Evolutionary conservation across 164 flowering plant genomes (phyloP).

Genomic region (Stephania japonica): DNA sequence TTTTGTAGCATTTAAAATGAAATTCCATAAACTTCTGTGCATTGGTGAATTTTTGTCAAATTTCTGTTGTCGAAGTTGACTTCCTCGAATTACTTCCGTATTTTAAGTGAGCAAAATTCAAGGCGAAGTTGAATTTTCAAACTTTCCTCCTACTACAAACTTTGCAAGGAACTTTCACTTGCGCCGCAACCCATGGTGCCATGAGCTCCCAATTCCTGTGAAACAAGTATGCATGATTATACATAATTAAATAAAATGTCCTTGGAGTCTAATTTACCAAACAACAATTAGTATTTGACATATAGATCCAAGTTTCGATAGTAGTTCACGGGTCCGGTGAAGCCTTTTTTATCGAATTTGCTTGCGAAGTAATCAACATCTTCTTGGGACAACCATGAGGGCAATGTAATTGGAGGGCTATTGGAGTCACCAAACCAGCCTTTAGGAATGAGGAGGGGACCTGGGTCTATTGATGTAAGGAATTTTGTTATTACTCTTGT

Average conservation of each 20-base stretch:
- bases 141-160: too few species aligned
- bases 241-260: too few species aligned
- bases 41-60: too few species aligned
- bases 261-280: too few species aligned
- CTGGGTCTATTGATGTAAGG: slow-evolving; percentile 31
- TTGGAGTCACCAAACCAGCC: slow-evolving; percentile 20
- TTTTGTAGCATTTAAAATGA: too few species aligned
- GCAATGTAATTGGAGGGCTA: slow-evolving; percentile 22
- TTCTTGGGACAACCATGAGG: slow-evolving; percentile 58
- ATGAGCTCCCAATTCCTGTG: slow-evolving; percentile 51
- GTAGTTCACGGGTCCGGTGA: slow-evolving; percentile 71
- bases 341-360: slow-evolving; percentile 45
- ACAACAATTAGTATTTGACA: slow-evolving; percentile 7
- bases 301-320: slow-evolving; percentile 57
- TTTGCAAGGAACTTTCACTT: slow-evolving; percentile 54
- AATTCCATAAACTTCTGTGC: too few species aligned
- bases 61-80: too few species aligned
- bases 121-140: too few species aligned
- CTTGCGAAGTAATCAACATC: slow-evolving; percentile 46
- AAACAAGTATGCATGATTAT: too few species aligned
- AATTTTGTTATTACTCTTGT: slow-evolving; percentile 29
- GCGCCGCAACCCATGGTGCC: slow-evolving; percentile 44
- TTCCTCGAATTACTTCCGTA: too few species aligned
- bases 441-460: slow-evolving; percentile 39
- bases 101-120: too few species aligned